phyloP scores from a whole-genome alignment of 257 asterid genomes.

The Cynanchum wilfordii region DNA sequence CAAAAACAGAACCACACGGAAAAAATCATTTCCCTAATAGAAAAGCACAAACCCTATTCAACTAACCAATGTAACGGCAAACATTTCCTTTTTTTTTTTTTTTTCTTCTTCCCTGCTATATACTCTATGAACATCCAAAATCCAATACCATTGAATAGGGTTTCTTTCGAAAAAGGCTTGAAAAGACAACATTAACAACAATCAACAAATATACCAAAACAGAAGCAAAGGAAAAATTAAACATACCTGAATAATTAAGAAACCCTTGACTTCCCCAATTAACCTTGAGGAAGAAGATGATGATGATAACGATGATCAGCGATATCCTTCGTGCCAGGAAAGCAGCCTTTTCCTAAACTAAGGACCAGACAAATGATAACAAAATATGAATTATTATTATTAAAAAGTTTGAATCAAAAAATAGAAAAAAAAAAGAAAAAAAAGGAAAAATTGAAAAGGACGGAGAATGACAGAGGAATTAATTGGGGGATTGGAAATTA shows the following conservation, averaged over 20 bases:
- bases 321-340: neutral
- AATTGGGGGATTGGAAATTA: constrained; percentile 15
- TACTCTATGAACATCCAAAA: neutral
- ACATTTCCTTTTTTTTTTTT: too few species aligned
- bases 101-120: neutral
- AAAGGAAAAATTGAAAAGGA: neutral
- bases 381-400: neutral
- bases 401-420: neutral
- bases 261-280: neutral
- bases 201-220: neutral
- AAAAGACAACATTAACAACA: neutral
- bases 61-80: neutral
- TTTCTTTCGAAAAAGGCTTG: neutral
- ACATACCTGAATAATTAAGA: neutral
- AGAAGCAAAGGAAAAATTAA: neutral
- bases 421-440: neutral
- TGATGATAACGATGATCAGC: neutral
- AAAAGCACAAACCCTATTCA: neutral
- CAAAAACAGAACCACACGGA: neutral
- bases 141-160: neutral
- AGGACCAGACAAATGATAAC: neutral
- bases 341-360: neutral
- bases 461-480: neutral
- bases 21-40: neutral
- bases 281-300: neutral